Evolutionary conservation across 2,329 filamentous ascomycete genomes (phyloP), one percentile per base, ranked within the genome.

Genomic region (Xylariaceae sp.): DNA sequence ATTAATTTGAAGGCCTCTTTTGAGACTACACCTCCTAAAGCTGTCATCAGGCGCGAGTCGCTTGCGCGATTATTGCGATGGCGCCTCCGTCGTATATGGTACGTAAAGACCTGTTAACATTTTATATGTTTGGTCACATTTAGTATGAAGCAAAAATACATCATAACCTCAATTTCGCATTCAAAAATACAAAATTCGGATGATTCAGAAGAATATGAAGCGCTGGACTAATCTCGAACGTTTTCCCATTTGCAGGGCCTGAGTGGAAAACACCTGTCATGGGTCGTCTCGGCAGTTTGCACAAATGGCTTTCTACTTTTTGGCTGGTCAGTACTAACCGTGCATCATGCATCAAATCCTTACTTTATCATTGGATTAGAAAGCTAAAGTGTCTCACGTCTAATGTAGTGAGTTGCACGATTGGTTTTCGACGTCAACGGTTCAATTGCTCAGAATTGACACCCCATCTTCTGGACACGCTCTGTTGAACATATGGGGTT

Each of bases 271-370:
- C 71, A 69, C 35, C 72, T 86, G 46, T 79, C 76, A 15, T 58
- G 83, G 53, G 70, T 75, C 36, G 75, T 86, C 42, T 83, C 83
- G 1, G 74, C 76, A n/a, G 75, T 86, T 22, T 81, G 82, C 4
- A 85, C 82, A 1, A 82, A 80, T 44, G 82, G 80, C 18, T 83
- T 84, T 68, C 63, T 83, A 27, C 72, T 81, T n/a, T 81, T 80
- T 52, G 78, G 78, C 30, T 58, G 33, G 33, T 36, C 33, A 36
- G 33, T 36, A 36, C 33, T 36, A 36, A 27, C 22, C 22, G 4
- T 3, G 10, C 33, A 36, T 36, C 33, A 27, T 27, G 22, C 33
- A 14, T 36, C 10, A 5, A 36, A 14, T 12, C 4, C 33, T 36
- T 15, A 5, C 10, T 15, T 4, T 3, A 5, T 36, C 12, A 36